These are phyloP conservation scores for Ramaria sp. DNA, from an alignment of 768 basidiomycete species.

Conservation along the genomic window DNA sequence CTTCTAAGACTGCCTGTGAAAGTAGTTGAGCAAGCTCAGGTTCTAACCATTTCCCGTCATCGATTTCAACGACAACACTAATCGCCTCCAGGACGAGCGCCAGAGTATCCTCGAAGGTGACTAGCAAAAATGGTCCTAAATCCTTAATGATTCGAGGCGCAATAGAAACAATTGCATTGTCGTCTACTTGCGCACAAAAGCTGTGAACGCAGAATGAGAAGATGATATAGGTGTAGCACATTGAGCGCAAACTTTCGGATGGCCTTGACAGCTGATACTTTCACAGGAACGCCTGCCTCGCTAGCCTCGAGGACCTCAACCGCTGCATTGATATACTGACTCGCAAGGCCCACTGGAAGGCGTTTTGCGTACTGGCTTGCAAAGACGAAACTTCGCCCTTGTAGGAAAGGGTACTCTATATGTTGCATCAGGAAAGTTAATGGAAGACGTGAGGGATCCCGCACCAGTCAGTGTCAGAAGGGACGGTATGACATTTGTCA, in stretches of 20 bases:
- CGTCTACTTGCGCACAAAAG: slow-evolving; percentile 58
- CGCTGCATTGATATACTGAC: slow-evolving; percentile 82
- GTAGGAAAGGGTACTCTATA: slow-evolving; percentile 81
- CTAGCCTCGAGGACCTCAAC: slow-evolving; percentile 71
- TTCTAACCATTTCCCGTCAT: slow-evolving; percentile 64
- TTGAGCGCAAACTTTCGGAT: slow-evolving; percentile 68
- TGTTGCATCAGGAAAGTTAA: not conserved
- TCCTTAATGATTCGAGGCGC: slow-evolving; percentile 68
- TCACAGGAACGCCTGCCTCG: slow-evolving; percentile 73
- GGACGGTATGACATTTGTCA: slow-evolving; percentile 70
- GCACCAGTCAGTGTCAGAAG: slow-evolving; percentile 62
- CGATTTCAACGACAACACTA: slow-evolving; percentile 65
- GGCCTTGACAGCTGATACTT: slow-evolving; percentile 89
- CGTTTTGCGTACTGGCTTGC: slow-evolving; percentile 79
- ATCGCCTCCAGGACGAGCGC: slow-evolving; percentile 82
- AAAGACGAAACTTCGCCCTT: slow-evolving; percentile 91
- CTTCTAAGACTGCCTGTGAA: slow-evolving; percentile 56
- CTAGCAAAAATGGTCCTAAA: slow-evolving; percentile 71
- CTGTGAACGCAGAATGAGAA: slow-evolving; percentile 24
- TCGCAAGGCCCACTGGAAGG: slow-evolving; percentile 60
- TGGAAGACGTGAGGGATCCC: slow-evolving; percentile 14
- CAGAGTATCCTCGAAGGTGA: slow-evolving; percentile 80
- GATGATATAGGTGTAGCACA: not conserved
- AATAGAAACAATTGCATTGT: slow-evolving; percentile 48
- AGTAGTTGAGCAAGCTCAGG: slow-evolving; percentile 55